Conservation (phyloP, 305 asterid genomes). For the Withania somnifera region DNA sequence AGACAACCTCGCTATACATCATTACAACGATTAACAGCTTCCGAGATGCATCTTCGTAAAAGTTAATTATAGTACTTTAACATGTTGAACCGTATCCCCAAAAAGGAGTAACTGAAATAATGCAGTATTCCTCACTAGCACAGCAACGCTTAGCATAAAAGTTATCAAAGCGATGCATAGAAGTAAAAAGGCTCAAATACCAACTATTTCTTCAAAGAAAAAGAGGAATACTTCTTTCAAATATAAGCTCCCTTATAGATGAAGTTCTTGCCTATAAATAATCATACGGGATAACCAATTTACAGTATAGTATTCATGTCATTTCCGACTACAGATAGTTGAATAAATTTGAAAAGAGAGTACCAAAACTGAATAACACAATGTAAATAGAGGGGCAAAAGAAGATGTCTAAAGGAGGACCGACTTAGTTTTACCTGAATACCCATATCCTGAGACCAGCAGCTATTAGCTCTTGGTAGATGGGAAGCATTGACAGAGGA, state of each 20-base stretch:
- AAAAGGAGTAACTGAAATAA: neutral
- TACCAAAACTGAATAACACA: neutral
- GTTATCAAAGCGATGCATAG: neutral
- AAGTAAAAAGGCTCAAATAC: neutral
- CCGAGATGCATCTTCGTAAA: neutral
- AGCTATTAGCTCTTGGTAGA: constrained; percentile 68
- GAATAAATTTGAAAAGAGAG: neutral
- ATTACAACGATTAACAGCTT: neutral
- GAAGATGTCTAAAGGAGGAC: neutral
- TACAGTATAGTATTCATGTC: neutral
- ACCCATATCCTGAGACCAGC: constrained; percentile 93
- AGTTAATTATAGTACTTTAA: neutral
- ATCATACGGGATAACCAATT: neutral
- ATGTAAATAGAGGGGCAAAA: neutral
- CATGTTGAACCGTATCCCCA: neutral
- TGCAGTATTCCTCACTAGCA: neutral
- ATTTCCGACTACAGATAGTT: neutral
- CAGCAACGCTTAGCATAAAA: neutral
- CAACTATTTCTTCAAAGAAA: neutral
- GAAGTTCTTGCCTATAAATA: neutral
- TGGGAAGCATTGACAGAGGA: constrained; percentile 87
- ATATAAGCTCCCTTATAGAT: neutral
- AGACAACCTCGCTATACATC: neutral
- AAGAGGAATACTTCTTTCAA: neutral
- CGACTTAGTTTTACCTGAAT: constrained; percentile 42